Evolutionary conservation across 2,329 filamentous ascomycete species (phyloP).

Genomic region (Eutypa lata): DNA sequence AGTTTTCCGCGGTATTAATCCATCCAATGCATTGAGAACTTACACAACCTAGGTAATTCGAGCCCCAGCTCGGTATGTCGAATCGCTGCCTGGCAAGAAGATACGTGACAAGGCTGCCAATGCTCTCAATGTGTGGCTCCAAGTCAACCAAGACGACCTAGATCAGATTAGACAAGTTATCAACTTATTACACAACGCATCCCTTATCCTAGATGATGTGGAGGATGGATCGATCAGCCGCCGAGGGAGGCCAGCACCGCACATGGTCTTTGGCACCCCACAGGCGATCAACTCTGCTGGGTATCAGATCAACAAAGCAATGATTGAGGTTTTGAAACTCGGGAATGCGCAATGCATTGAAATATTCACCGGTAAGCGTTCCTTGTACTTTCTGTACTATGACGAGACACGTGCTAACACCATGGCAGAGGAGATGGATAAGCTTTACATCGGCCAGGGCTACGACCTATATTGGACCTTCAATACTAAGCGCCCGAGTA

Average conservation of each 20-base stretch:
- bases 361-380: slow-evolving; percentile 15
- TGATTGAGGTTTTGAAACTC: no score
- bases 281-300: slow-evolving; percentile 36
- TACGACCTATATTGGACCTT: slow-evolving; percentile 1
- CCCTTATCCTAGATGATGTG: slow-evolving; percentile 32
- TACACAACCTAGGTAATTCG: no score
- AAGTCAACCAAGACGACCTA: no score
- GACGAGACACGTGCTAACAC: background rate
- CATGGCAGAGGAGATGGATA: background rate
- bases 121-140: no score
- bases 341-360: slow-evolving; percentile 3
- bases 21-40: no score
- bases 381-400: slow-evolving; percentile 10
- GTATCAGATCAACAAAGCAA: slow-evolving; percentile 18
- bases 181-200: no score
- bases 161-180: no score
- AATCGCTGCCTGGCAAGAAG: no score
- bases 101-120: no score
- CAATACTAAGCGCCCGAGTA: background rate
- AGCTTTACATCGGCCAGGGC: slow-evolving; percentile 1
- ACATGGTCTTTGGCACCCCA: slow-evolving; percentile 31
- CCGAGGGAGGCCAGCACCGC: slow-evolving; percentile 31
- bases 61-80: no score
- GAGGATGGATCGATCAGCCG: slow-evolving; percentile 33
- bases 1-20: no score